phyloP scores from a whole-genome alignment of 73 alveolate genomes.

The Tetrahymena borealis region DNA sequence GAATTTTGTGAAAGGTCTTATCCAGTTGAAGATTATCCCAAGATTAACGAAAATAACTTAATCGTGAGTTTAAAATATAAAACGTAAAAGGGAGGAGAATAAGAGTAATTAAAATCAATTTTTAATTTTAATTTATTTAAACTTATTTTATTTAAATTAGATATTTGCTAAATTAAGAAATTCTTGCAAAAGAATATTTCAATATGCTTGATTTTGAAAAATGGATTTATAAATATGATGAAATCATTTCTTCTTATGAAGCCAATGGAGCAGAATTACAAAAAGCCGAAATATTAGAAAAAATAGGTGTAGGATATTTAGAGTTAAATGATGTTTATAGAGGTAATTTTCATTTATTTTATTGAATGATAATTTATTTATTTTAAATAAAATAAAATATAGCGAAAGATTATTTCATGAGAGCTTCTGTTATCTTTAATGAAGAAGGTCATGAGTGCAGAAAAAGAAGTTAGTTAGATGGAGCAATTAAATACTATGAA shows the following conservation, averaged over 20 bases:
- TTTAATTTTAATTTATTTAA: neutral
- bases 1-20: constrained; percentile 6
- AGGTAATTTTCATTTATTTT: neutral
- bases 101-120: neutral
- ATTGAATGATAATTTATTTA: neutral
- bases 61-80: constrained; percentile 27
- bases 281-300: constrained; percentile 15
- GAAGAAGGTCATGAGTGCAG: constrained; percentile 24
- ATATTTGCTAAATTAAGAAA: constrained; percentile 6
- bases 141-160: neutral
- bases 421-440: constrained; percentile 21
- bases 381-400: neutral
- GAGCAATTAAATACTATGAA: constrained; percentile 35
- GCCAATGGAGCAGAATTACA: constrained; percentile 3
- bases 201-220: constrained; percentile 39
- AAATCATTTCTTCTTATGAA: constrained; percentile 28
- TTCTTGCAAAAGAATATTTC: constrained; percentile 27
- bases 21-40: neutral
- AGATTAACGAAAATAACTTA: constrained; percentile 24
- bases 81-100: neutral
- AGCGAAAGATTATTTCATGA: constrained; percentile 38
- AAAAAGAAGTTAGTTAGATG: constrained; percentile 17
- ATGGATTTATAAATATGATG: constrained; percentile 39
- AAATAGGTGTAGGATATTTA: constrained; percentile 29
- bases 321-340: constrained; percentile 21